Conservation (phyloP, 2,329 filamentous ascomycete genomes). For the Paramyrothecium roridum region DNA sequence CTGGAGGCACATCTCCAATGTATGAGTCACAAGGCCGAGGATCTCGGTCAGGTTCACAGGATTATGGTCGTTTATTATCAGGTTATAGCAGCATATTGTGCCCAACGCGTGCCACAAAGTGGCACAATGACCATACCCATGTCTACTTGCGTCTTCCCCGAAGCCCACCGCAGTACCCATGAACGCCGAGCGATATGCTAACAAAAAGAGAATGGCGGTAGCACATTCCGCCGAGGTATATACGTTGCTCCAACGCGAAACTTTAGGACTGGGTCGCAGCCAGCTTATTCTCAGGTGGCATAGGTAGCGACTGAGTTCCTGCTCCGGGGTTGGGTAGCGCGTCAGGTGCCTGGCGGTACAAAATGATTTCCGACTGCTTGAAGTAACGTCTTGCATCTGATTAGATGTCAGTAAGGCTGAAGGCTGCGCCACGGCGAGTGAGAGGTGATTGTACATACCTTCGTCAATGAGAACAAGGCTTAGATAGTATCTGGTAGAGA, state of each 20-base stretch:
- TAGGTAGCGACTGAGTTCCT: conserved; percentile 36
- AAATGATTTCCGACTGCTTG: conserved; percentile 97
- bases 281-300: conserved; percentile 43
- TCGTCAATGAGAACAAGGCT: conserved; percentile 95
- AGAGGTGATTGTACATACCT: conserved; percentile 49
- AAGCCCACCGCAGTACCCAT: conserved; percentile 21
- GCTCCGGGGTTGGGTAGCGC: conserved; percentile 30
- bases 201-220: conserved; percentile 21
- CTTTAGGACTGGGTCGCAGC: conserved; percentile 27
- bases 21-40: conserved; percentile 11
- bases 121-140: conserved; percentile 9
- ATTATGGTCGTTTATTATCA: conserved; percentile 17
- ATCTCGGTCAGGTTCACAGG: conserved; percentile 22
- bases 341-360: conserved; percentile 78
- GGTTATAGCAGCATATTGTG: background rate
- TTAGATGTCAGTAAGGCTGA: conserved; percentile 11
- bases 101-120: background rate
- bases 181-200: conserved; percentile 40
- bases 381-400: conserved; percentile 94
- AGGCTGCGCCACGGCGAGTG: too few relatives aligned
- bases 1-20: background rate
- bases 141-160: conserved; percentile 12
- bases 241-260: background rate
- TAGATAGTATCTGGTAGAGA: conserved; percentile 95
- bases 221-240: background rate